Base-by-base conservation (phyloP, 805 yeast genomes). In the Saccharomycopsis guyanensis region DNA sequence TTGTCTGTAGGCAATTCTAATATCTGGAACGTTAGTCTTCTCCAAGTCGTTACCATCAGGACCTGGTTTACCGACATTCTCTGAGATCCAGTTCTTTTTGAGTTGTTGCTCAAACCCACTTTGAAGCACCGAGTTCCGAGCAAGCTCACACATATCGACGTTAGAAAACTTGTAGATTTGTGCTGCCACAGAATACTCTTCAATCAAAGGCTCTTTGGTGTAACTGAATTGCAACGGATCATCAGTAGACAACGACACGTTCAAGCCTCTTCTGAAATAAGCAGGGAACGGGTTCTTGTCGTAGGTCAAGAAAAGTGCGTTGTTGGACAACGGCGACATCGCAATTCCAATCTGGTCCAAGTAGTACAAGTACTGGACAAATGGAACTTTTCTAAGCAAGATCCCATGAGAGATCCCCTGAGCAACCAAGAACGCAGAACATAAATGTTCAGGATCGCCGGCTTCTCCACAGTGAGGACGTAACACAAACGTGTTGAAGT, bases 381-480 rank as follows among this genome's bases (percentile, higher is more conserved):
- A 88, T 41, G 99, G 98, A 45, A 94, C 76, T 63, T 93, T 93
- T 65, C 98, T 79, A 59, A 93, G 70, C 51, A 91, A 64, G 46
- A 93, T 94, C 48, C 99, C 99, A 62, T 93, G 99, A 10, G 95
- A 86, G 50, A 93, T 93, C 43, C 95, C 86, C 59, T 91, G 94
- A 1, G 97, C 80, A 1, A 93, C 78, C 57, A 93, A 66, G 58
- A 84, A 93, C 1, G 98, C 89, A 42, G 89, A 75, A 38, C 89
- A 86, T 59, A 94, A 71, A 68, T 93, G 98, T 59, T 93, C 97
- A 1, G 97, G 97, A 60, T 93, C 98, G 50, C 99, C 99, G n/a
- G 98, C 99, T 65, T 93, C 99, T 53, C 99, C 99, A 56, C 96
- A 86, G 64, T 93, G 99, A 3, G 99, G 99, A 58, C 98, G 76